phyloP scores from a whole-genome alignment of 2,329 filamentous ascomycete species.

The Didymellaceae sp. region DNA sequence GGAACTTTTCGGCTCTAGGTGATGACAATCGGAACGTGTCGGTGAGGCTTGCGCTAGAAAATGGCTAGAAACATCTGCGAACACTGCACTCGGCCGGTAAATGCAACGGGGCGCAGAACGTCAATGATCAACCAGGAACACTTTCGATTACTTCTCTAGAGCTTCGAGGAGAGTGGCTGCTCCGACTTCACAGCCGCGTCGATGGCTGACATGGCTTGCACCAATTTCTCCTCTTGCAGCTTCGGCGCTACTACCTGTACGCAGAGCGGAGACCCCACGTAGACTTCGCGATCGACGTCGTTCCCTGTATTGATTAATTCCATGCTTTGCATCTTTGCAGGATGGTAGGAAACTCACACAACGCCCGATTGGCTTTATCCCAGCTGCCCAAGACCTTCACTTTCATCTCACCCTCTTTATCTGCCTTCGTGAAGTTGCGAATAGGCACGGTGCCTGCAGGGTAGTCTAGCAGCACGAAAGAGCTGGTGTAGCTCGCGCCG shows the following conservation, averaged over 20 bases:
- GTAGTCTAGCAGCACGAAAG: constrained; percentile 68
- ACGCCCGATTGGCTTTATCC: constrained; percentile 65
- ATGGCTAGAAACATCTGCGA: constrained; percentile 8
- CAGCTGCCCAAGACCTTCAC: constrained; percentile 58
- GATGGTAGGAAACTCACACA: constrained; percentile 54
- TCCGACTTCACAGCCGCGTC: constrained; percentile 52
- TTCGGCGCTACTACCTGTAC: constrained; percentile 65
- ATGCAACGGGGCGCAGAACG: background rate
- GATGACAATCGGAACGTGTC: background rate
- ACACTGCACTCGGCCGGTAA: constrained; percentile 15
- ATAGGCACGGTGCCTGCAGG: constrained; percentile 65
- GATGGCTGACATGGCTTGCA: constrained; percentile 61
- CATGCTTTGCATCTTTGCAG: background rate
- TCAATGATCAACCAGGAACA: background rate
- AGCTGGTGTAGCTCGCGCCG: constrained; percentile 66
- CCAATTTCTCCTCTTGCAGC: constrained; percentile 61
- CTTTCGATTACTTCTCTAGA: constrained; percentile 18
- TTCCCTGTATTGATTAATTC: constrained; percentile 41
- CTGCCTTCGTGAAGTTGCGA: constrained; percentile 55
- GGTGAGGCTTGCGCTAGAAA: constrained; percentile 4
- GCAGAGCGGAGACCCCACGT: constrained; percentile 61
- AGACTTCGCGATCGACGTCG: constrained; percentile 60
- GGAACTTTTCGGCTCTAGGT: constrained; percentile 6
- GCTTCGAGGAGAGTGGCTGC: constrained; percentile 17
- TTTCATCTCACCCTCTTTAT: constrained; percentile 58